These are phyloP conservation scores for Carex scoparia DNA, from an alignment of 176 grass and related monocot genomes.

Conservation along the genomic window DNA sequence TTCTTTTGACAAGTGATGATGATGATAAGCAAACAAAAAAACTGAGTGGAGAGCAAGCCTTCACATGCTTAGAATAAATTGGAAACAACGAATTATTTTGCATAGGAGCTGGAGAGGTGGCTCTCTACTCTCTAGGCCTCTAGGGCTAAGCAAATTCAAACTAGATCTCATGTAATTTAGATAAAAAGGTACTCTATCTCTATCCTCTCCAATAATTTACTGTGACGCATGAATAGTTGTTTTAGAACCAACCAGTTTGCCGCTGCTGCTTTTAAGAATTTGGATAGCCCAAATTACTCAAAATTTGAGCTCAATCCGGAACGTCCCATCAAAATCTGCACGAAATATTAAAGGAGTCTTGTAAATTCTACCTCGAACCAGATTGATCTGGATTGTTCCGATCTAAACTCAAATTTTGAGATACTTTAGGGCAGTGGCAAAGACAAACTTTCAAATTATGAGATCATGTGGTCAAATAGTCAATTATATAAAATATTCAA, in stretches of 20 bases:
- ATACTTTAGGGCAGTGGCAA: too few species aligned
- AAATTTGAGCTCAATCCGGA: too few species aligned
- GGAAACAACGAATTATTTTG: constrained; percentile 9
- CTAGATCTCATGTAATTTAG: constrained; percentile 19
- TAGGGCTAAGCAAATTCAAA: constrained; percentile 1
- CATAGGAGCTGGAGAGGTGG: neutral
- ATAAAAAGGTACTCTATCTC: neutral
- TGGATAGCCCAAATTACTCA: too few species aligned
- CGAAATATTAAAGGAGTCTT: too few species aligned
- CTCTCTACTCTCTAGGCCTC: neutral
- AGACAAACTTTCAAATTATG: too few species aligned
- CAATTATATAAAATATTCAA: too few species aligned
- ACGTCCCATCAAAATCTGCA: too few species aligned
- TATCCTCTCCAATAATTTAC: constrained; percentile 4
- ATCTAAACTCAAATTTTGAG: too few species aligned
- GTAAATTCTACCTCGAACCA: too few species aligned
- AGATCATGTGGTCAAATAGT: too few species aligned
- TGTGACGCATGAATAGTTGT: neutral
- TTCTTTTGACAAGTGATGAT: neutral
- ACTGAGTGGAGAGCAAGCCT: neutral
- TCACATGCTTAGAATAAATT: neutral
- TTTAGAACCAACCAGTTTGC: neutral
- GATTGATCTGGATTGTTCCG: too few species aligned
- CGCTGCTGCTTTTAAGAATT: neutral
- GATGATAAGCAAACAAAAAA: constrained; percentile 8